A percentile compares a stretch with the other conserved stretches of the same genome.
phyloP scores from a whole-genome alignment of 495 filamentous ascomycete species.

The Cercophora sp. region DNA sequence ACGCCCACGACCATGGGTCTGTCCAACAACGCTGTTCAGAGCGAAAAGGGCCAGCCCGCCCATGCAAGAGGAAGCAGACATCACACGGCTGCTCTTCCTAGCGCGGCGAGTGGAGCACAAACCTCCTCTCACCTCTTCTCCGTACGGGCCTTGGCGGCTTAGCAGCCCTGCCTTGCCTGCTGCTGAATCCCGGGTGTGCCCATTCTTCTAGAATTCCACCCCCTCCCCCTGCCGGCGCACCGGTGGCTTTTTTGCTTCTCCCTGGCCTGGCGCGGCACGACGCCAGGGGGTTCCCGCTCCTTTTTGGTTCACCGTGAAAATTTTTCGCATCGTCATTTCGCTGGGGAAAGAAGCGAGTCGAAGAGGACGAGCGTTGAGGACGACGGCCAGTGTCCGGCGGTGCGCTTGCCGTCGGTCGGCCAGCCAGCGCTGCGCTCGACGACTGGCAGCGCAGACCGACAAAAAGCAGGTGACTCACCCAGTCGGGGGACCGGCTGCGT shows the following conservation, averaged over 20 bases:
- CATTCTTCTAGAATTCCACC: conserved; percentile 30
- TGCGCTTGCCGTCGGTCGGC: no score
- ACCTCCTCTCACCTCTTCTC: conserved; percentile 31
- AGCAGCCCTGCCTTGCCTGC: conserved; percentile 15
- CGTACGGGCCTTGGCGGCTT: conserved; percentile 21
- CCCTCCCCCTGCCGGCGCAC: conserved; percentile 9
- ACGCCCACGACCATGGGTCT: conserved; percentile 33
- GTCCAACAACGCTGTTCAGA: conserved; percentile 21
- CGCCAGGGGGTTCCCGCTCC: conserved; percentile 24
- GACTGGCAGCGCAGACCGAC: conserved; percentile 14
- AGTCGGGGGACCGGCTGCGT: not conserved
- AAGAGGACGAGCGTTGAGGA: conserved; percentile 14
- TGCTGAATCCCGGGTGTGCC: conserved; percentile 17
- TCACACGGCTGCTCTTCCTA: conserved; percentile 20
- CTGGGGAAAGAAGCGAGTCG: conserved; percentile 12
- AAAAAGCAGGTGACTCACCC: conserved; percentile 32
- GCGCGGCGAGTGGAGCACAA: conserved; percentile 23
- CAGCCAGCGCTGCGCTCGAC: no score
- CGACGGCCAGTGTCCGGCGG: no score
- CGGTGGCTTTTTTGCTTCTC: conserved; percentile 19
- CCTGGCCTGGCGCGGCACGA: conserved; percentile 18
- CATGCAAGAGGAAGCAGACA: conserved; percentile 15
- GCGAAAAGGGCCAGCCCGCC: conserved; percentile 15
- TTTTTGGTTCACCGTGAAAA: conserved; percentile 33
- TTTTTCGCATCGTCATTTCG: conserved; percentile 32